Conservation (phyloP, 345 rosid species). For the Melaleuca quinquenervia region DNA sequence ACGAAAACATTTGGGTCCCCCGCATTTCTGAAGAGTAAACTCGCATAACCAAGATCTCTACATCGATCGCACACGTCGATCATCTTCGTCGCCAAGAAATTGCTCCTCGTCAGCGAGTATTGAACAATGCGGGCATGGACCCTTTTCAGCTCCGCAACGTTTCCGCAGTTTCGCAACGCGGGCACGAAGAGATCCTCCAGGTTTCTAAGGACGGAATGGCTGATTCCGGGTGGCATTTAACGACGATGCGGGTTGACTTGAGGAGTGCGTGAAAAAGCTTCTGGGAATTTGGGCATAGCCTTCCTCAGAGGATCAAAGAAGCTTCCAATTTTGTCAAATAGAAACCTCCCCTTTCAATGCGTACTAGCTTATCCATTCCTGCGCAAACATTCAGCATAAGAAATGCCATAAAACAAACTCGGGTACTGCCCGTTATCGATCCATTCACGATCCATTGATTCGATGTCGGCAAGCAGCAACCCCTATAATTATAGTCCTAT, state of each 20-base stretch:
- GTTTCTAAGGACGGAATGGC: slow-evolving; percentile 12
- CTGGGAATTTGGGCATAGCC: not conserved
- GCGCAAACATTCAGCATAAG: not conserved
- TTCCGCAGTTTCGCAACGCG: slow-evolving; percentile 20
- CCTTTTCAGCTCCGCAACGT: slow-evolving; percentile 21
- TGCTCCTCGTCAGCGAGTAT: slow-evolving; percentile 39
- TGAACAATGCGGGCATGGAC: slow-evolving; percentile 25
- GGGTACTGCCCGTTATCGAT: rapidly evolving
- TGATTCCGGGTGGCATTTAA: not conserved
- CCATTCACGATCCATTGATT: not conserved
- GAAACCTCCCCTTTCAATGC: not conserved
- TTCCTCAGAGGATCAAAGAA: not conserved
- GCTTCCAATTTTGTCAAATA: not conserved
- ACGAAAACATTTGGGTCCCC: slow-evolving; percentile 34
- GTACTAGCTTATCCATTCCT: not conserved
- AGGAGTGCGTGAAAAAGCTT: too few species aligned
- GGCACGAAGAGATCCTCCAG: slow-evolving; percentile 32
- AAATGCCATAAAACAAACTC: not conserved
- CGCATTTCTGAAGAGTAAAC: slow-evolving; percentile 27
- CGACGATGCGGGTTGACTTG: not conserved
- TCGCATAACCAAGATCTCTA: slow-evolving; percentile 29
- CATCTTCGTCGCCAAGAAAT: slow-evolving; percentile 41
- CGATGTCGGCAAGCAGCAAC: not conserved
- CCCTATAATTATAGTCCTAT: too few species aligned
- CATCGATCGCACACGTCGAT: slow-evolving; percentile 26